phyloP scores from a whole-genome alignment of 768 basidiomycete species.

The Peribolospora baueri region DNA sequence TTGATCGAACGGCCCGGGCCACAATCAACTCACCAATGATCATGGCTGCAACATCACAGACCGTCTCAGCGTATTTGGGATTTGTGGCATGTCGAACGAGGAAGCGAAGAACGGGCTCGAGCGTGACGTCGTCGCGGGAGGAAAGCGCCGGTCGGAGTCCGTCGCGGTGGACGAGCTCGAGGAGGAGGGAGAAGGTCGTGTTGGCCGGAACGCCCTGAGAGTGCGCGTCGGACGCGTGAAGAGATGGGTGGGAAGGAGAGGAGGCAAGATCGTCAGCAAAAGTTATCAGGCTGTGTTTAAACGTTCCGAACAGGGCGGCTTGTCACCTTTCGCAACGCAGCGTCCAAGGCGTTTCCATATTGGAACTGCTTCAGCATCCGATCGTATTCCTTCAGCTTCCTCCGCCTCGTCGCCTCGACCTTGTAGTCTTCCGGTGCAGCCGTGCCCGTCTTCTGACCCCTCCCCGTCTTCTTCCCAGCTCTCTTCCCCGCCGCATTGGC shows the following conservation, averaged over 20 bases:
- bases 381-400: constrained; percentile 65
- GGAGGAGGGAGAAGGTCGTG: constrained; percentile 68
- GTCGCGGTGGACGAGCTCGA: constrained; percentile 78
- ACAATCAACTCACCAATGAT: constrained; percentile 43
- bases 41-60: constrained; percentile 50
- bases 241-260: neutral
- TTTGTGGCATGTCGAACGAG: constrained; percentile 64
- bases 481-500: constrained; percentile 20
- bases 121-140: constrained; percentile 73
- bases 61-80: constrained; percentile 77
- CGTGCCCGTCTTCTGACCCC: constrained; percentile 17
- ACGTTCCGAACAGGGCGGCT: neutral
- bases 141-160: constrained; percentile 62
- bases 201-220: constrained; percentile 53
- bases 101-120: constrained; percentile 73
- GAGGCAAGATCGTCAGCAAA: neutral
- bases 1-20: neutral
- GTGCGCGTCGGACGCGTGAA: neutral
- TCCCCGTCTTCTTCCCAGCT: no score
- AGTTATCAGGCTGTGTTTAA: neutral
- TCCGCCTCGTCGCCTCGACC: constrained; percentile 45
- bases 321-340: constrained; percentile 57
- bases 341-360: constrained; percentile 81
- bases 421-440: constrained; percentile 50
- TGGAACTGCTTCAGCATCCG: constrained; percentile 70